Evolutionary conservation across 306 rosid genomes (phyloP), one percentile per base, ranked within the genome.

Genomic region (Biancaea sappan): DNA sequence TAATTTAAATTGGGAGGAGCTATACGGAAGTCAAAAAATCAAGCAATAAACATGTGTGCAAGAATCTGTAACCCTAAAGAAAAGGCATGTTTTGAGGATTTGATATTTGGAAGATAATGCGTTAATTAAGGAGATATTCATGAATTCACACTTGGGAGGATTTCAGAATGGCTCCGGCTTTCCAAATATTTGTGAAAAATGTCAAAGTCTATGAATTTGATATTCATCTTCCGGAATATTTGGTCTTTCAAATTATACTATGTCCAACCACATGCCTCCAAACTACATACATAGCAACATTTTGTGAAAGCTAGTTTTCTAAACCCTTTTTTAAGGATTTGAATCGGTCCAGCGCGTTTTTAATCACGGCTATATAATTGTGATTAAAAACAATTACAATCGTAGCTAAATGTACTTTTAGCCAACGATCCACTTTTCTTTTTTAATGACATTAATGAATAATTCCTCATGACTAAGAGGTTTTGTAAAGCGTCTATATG

Each of bases 251-350:
- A 22, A 16, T 47, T 47, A n/a, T 47, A 47, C 44, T 38, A 38
- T 4, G n/a, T n/a, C n/a, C n/a, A n/a, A n/a, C n/a, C n/a, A n/a
- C n/a, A n/a, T n/a, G n/a, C n/a, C 6, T 34, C 10, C 1, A 37
- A 37, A 7, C 8, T 8, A 37, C 1, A n/a, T n/a, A n/a, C n/a
- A 50, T 50, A 11, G 26, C 56, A 19, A 50, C 18, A 50, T 12
- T 0, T 54, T 31, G 4, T 25, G 80, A 74, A 75, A 56, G 52
- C 81, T 12, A 46, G 67, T 48, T 80, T 77, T 64, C 61, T 18
- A 44, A 54, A 60, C 69, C 61, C 32, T 5, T 46, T 19, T 52
- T 26, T n/a, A n/a, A n/a, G n/a, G n/a, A n/a, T n/a, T n/a, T n/a
- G n/a, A n/a, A n/a, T n/a, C n/a, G n/a, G n/a, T n/a, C n/a, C n/a